Evolutionary conservation across 2,329 filamentous ascomycete species (phyloP), one percentile per base, ranked within the genome.

Genomic region (Pseudocercospora crystallina): DNA sequence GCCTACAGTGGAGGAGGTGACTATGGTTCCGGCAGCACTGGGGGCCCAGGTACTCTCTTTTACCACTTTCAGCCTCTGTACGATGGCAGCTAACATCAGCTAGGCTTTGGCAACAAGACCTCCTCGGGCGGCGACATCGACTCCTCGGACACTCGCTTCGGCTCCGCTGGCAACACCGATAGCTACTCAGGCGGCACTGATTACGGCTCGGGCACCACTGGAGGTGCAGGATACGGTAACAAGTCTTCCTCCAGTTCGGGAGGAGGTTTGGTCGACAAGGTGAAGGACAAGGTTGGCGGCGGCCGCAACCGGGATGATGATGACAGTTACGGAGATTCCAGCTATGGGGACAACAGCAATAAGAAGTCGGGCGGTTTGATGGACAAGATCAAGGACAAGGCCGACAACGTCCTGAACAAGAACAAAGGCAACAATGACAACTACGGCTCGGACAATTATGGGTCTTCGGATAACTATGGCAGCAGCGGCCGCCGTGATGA

Each of bases 261-360:
- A 15, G 40, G 51, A n/a, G 36, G 35, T 31, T 13, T 49, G 13
- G 41, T 38, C 38, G 43, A 46, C n/a, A 48, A 46, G 47, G 42
- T 39, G 69, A 91, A 96, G 77, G 50, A 53, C 38, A 51, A 55
- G 29, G 10, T 52, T 14, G 14, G 36, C 32, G 38, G 41, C 34
- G 42, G 38, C 26, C 49, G 37, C 31, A 47, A 46, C 29, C 29
- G 38, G 9, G 42, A 49, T 34, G 48, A 44, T 40, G 45, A 53
- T 31, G 13, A 40, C 14, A 26, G 13, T 11, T 40, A 40, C 14
- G 37, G 37, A 9, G 17, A 20, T 20, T 15, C 41, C 8, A 34
- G 34, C 30, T 43, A 43, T 12, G 41, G 17, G 5, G 30, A 43
- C 12, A 34, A n/a, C 35, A 38, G 13, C n/a, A 38, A 13, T 8